These are phyloP conservation scores for Malassezia restricta DNA, from an alignment of 1,284 basidiomycete species.

Conservation along the genomic window DNA sequence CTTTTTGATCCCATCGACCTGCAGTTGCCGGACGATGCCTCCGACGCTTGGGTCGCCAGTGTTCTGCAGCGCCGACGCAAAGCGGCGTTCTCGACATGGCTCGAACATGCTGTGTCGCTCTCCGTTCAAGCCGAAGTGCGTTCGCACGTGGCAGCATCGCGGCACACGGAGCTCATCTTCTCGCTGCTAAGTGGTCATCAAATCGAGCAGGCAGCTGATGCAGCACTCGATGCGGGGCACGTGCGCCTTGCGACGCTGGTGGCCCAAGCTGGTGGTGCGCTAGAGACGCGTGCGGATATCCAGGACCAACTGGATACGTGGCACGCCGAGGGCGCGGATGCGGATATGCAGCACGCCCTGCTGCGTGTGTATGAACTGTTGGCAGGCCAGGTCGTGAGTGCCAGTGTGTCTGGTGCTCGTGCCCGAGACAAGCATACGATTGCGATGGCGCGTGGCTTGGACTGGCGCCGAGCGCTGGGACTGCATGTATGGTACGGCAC, in stretches of 20 bases:
- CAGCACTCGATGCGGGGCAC: slow-evolving; percentile 64
- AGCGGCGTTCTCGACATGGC: slow-evolving; percentile 71
- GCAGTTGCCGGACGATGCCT: slow-evolving; percentile 54
- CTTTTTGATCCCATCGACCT: slow-evolving; percentile 72
- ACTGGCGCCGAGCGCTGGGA: slow-evolving; percentile 91
- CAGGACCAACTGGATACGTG: slow-evolving; percentile 69
- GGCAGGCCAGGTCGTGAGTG: slow-evolving; percentile 61
- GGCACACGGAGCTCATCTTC: slow-evolving; percentile 51
- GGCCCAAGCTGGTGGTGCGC: slow-evolving; percentile 72
- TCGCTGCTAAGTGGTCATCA: slow-evolving; percentile 76
- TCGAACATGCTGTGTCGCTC: slow-evolving; percentile 62
- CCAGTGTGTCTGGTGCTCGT: slow-evolving; percentile 53
- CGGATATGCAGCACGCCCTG: slow-evolving; percentile 59
- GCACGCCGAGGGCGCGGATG: slow-evolving; percentile 64
- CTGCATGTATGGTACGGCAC: slow-evolving; percentile 80
- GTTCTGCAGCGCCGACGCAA: slow-evolving; percentile 62
- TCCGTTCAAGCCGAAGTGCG: slow-evolving; percentile 55
- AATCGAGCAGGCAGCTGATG: slow-evolving; percentile 66
- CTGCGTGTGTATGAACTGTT: slow-evolving; percentile 75
- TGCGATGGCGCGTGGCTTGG: slow-evolving; percentile 61
- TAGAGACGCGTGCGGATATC: slow-evolving; percentile 64
- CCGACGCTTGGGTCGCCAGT: slow-evolving; percentile 54
- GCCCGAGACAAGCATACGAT: slow-evolving; percentile 54
- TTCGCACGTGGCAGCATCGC: slow-evolving; percentile 34
- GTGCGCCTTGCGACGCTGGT: slow-evolving; percentile 82